These are phyloP conservation scores for Globisporangium splendens DNA, from an alignment of 352 stramenopile species.

Conservation along the genomic window DNA sequence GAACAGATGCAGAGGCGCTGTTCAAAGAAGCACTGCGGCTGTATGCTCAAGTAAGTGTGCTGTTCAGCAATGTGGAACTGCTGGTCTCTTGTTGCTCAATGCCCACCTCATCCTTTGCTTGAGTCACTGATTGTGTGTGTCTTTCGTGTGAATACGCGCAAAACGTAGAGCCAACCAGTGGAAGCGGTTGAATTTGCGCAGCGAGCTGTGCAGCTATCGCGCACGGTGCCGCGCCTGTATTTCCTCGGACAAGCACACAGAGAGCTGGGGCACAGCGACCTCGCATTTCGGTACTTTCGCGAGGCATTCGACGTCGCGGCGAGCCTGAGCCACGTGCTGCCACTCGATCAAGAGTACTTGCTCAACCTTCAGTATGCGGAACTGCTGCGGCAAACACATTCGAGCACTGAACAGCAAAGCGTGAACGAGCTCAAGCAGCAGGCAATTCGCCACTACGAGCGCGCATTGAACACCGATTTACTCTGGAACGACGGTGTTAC, in stretches of 20 bases:
- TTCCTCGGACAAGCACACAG: conserved; percentile 10
- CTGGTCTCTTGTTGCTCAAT: too few relatives aligned
- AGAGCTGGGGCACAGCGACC: background rate
- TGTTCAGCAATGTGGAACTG: too few relatives aligned
- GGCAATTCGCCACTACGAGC: conserved; percentile 10
- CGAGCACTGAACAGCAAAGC: background rate
- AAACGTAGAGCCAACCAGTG: too few relatives aligned
- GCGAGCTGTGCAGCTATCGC: background rate
- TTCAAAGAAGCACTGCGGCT: too few relatives aligned
- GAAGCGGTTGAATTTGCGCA: conserved; percentile 1
- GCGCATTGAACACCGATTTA: background rate
- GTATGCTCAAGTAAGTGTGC: too few relatives aligned
- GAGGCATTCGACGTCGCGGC: conserved; percentile 1
- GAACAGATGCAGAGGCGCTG: too few relatives aligned
- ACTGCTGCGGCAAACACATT: conserved; percentile 1
- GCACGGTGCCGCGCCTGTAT: conserved; percentile 4
- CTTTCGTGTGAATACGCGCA: too few relatives aligned
- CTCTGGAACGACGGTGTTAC: background rate
- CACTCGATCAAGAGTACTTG: conserved; percentile 7
- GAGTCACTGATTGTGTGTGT: too few relatives aligned
- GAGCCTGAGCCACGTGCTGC: background rate
- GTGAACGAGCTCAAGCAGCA: background rate
- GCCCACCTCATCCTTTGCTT: too few relatives aligned
- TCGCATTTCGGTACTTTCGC: conserved; percentile 2
- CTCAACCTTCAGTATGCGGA: conserved; percentile 17